A percentile compares a stretch with the other conserved stretches of the same genome.
These are phyloP conservation scores for Scedosporium dehoogii DNA, from an alignment of 2,329 filamentous ascomycete species.

Conservation along the genomic window DNA sequence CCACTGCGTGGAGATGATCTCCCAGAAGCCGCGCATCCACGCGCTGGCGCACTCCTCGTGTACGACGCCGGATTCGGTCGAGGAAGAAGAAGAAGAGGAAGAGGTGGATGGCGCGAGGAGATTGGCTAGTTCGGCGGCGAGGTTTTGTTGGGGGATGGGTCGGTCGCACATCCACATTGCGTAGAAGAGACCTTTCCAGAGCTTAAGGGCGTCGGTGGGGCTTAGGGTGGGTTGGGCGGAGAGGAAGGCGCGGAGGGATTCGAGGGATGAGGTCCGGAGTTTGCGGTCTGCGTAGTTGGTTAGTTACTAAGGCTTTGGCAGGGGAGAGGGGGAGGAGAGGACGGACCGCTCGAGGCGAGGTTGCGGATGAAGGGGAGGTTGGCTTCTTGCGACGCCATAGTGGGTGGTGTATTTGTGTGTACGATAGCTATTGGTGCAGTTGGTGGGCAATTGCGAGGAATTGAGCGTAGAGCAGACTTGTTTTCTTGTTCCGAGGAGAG, in stretches of 20 bases:
- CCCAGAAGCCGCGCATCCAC: constrained; percentile 60
- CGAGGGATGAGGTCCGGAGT: constrained; percentile 66
- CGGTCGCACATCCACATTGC: constrained; percentile 91
- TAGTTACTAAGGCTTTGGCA: neutral
- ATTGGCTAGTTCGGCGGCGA: constrained; percentile 66
- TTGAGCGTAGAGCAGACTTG: neutral
- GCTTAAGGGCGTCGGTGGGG: constrained; percentile 66
- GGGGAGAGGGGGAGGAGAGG: neutral
- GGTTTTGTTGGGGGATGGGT: constrained; percentile 73
- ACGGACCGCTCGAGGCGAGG: constrained; percentile 71
- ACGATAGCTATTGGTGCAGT: too few species aligned
- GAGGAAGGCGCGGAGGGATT: constrained; percentile 70
- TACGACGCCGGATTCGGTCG: constrained; percentile 34
- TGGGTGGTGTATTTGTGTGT: constrained; percentile 5
- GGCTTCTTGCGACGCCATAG: constrained; percentile 32
- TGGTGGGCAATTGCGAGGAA: too few species aligned
- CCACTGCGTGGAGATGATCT: constrained; percentile 60
- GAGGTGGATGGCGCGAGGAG: constrained; percentile 29
- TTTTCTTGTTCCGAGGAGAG: too few species aligned
- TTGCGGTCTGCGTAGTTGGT: constrained; percentile 53
- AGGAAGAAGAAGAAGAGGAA: constrained; percentile 13
- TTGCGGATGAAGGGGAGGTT: constrained; percentile 70
- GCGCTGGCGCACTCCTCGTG: constrained; percentile 17
- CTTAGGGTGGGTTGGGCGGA: constrained; percentile 44
- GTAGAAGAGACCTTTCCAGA: constrained; percentile 95